Percentiles rank a stretch among this genome's conserved stretches.
phyloP scores from a whole-genome alignment of 1,139 yeast species.

The Schwanniomyces etchellsii region DNA sequence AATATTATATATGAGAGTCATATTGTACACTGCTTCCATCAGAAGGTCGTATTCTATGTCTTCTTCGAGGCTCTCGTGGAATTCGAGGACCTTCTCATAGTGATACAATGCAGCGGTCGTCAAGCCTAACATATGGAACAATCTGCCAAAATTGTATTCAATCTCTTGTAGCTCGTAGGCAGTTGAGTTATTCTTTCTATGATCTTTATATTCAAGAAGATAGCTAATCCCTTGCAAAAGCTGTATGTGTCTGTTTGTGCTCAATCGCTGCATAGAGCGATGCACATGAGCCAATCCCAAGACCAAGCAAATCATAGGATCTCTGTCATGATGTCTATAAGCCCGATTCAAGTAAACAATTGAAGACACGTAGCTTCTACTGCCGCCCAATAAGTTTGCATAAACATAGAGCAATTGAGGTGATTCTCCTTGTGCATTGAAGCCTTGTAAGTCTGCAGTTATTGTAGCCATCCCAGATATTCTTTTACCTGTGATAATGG shows the following conservation, averaged over 20 bases:
- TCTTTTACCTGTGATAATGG: constrained; percentile 44
- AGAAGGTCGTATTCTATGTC: constrained; percentile 48
- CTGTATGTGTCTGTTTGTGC: constrained; percentile 81
- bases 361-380: constrained; percentile 76
- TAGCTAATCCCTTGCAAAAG: constrained; percentile 81
- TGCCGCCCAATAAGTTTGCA: constrained; percentile 75
- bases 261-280: constrained; percentile 85
- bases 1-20: constrained; percentile 65
- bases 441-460: constrained; percentile 36
- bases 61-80: constrained; percentile 18
- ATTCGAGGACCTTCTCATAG: constrained; percentile 59
- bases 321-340: constrained; percentile 58
- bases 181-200: constrained; percentile 34
- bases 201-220: constrained; percentile 62
- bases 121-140: constrained; percentile 79
- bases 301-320: constrained; percentile 72
- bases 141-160: constrained; percentile 75
- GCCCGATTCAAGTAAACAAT: constrained; percentile 61
- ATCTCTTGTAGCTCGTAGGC: constrained; percentile 67
- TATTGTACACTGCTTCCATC: constrained; percentile 81
- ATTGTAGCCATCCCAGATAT: constrained; percentile 79
- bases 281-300: constrained; percentile 83
- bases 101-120: constrained; percentile 65
- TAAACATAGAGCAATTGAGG: constrained; percentile 73
- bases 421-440: constrained; percentile 45